Base-by-base conservation (phyloP, 148 eudicot genomes). In the Mesembryanthemum crystallinum region DNA sequence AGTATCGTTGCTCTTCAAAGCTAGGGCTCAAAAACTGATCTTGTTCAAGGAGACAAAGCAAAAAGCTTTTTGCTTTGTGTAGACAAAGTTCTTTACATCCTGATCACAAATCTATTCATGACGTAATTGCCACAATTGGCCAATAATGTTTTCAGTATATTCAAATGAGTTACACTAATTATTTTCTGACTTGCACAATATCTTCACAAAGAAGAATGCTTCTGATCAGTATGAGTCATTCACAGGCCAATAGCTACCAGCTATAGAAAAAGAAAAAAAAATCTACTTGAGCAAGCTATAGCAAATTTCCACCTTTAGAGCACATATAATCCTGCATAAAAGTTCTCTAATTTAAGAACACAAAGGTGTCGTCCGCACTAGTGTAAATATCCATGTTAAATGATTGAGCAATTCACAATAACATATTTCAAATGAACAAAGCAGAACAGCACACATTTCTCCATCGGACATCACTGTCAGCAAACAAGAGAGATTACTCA, bases 11-110 rank as follows among this genome's bases (percentile, higher is more conserved):
- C 54, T 45, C 33, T 60, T 64, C 72, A 58, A 73, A 69, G 42
- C 3, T n/a, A 55, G 45, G 66, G 58, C 67, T 78, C 72, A 78
- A 57, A 73, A 37, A 65, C 37, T 78, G 81, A 73, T 45, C 43
- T 17, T 54, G 73, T 66, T 57, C 25, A 72, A 73, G 76, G 79
- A 66, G 83, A 80, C 72, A 65, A 76, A 71, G 65, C 72, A 76
- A 71, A 39, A 45, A 52, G 76, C 51, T 25, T 72, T 76, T 25
- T 57, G 73, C 83, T 76, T 76, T 80, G 52, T 66, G 64, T 27
- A 65, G 55, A 80, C 79, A 76, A 20, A 33, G 73, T 55, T 71
- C 69, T 71, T 76, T 76, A 71, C 68, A 64, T 76, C 42, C 51
- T 65, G 49, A 76, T 71, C 67, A 80, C 42, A 61, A 60, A 43